phyloP scores from a whole-genome alignment of 2,329 filamentous ascomycete species.

The Diaporthe sp. region DNA sequence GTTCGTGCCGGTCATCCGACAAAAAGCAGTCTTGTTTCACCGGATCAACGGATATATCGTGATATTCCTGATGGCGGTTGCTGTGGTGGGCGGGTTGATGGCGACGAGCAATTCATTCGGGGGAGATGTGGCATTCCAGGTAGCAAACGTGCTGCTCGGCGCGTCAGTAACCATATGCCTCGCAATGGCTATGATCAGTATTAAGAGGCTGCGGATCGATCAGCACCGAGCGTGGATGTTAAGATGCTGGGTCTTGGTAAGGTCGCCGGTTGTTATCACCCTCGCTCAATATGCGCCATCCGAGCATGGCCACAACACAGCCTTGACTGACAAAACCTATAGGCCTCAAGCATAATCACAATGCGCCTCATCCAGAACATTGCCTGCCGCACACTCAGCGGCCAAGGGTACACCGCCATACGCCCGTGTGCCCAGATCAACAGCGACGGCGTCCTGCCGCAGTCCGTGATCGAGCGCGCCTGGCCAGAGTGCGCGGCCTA shows the following conservation, averaged over 20 bases:
- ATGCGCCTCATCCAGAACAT: constrained; percentile 59
- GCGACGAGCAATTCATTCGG: constrained; percentile 63
- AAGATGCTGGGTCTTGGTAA: constrained; percentile 60
- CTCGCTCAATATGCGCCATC: no score
- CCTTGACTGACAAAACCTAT: background rate
- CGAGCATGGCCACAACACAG: background rate
- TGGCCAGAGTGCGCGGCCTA: constrained; percentile 59
- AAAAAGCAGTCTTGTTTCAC: constrained; percentile 63
- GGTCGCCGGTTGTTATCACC: background rate
- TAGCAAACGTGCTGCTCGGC: constrained; percentile 53
- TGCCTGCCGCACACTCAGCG: constrained; percentile 50
- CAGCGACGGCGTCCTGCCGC: constrained; percentile 46
- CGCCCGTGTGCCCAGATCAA: constrained; percentile 60
- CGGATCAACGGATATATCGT: constrained; percentile 69
- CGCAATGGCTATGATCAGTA: constrained; percentile 62
- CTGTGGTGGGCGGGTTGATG: constrained; percentile 62
- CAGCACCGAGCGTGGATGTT: constrained; percentile 75
- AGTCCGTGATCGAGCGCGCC: constrained; percentile 41
- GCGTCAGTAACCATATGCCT: constrained; percentile 57
- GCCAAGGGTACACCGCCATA: constrained; percentile 40
- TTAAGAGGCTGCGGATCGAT: constrained; percentile 70
- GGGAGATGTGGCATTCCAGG: constrained; percentile 62
- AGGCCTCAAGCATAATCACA: constrained; percentile 64
- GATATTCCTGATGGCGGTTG: constrained; percentile 56
- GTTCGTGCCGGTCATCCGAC: constrained; percentile 58